A percentile compares a stretch with the other conserved stretches of the same genome.
phyloP scores from a whole-genome alignment of 2,329 filamentous ascomycete species.

The Monascus ruber region DNA sequence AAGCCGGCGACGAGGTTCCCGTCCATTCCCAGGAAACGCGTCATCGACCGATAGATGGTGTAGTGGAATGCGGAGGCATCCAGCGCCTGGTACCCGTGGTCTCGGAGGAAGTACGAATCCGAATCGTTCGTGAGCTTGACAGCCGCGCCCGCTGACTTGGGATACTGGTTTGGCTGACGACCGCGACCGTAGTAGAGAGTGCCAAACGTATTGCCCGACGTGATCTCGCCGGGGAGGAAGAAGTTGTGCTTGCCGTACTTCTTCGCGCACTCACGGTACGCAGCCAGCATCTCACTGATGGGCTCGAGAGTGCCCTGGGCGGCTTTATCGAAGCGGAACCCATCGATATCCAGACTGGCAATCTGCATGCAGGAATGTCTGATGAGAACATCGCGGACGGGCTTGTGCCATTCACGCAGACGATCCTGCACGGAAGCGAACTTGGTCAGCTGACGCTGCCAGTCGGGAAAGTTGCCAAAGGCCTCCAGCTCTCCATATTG shows the following conservation, averaged over 20 bases:
- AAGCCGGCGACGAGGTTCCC: slow-evolving; percentile 44
- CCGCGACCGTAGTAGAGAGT: slow-evolving; percentile 53
- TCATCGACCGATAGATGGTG: slow-evolving; percentile 51
- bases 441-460: slow-evolving; percentile 53
- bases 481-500: slow-evolving; percentile 54
- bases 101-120: slow-evolving; percentile 41
- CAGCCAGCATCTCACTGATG: slow-evolving; percentile 45
- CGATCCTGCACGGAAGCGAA: slow-evolving; percentile 58
- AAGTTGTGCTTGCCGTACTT: slow-evolving; percentile 52
- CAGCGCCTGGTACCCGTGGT: slow-evolving; percentile 41
- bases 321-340: slow-evolving; percentile 57
- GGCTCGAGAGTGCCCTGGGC: slow-evolving; percentile 53
- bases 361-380: slow-evolving; percentile 55
- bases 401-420: slow-evolving; percentile 51
- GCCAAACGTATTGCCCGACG: slow-evolving; percentile 49
- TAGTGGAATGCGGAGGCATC: slow-evolving; percentile 54
- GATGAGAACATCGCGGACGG: slow-evolving; percentile 46
- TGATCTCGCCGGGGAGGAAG: slow-evolving; percentile 53
- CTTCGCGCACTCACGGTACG: slow-evolving; percentile 46
- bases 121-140: slow-evolving; percentile 37
- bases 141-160: slow-evolving; percentile 37
- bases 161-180: slow-evolving; percentile 43
- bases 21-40: slow-evolving; percentile 49
- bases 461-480: slow-evolving; percentile 53
- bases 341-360: slow-evolving; percentile 52